Evolutionary conservation across 768 basidiomycete species (phyloP), one percentile per base, ranked within the genome.

Genomic region (Suillus variegatus): DNA sequence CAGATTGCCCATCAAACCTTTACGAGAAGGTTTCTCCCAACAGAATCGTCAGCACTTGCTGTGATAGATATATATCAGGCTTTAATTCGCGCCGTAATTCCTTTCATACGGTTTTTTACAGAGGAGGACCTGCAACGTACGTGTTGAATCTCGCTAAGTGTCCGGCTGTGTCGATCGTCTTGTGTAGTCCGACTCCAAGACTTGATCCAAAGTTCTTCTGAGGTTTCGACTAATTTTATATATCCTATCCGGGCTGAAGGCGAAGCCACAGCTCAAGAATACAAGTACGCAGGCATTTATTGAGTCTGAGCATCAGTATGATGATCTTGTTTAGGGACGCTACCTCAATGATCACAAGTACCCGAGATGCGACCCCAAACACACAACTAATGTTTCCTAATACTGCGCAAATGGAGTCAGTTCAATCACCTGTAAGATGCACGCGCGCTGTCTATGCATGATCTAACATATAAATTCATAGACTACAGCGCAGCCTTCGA

Each of bases 111-210:
- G 8, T 6, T 65, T 55, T 76, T 76, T 62, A 3, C 46, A 2
- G 75, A 76, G 54, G 25, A 2, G 12, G 69, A 71, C 38, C 69
- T 76, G 14, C 69, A 70, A 41, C 63, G 75, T 77, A 40, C 40
- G 56, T 63, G 25, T 40, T 36, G 32, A 22, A 18, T 61, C 54
- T 62, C 9, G 10, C 7, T 13, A 60, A n/a, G 18, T 40, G 18
- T 22, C 1, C 18, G 2, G 16, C 18, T 13, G 40, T 60, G 25
- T 43, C 18, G 9, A 60, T 9, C 20, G 25, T 28, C 18, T 60
- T 12, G 13, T 60, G 10, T 20, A 60, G 58, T 60, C 18, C 58
- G 58, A 32, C 58, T 60, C 6, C 22, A 43, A 12, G 18, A 60
- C 40, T 43, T 60, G 58, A 20, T 60, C 5, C 40, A 60, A 43